Evolutionary conservation across 2,329 filamentous ascomycete genomes (phyloP).

Genomic region (Nemania abortiva): DNA sequence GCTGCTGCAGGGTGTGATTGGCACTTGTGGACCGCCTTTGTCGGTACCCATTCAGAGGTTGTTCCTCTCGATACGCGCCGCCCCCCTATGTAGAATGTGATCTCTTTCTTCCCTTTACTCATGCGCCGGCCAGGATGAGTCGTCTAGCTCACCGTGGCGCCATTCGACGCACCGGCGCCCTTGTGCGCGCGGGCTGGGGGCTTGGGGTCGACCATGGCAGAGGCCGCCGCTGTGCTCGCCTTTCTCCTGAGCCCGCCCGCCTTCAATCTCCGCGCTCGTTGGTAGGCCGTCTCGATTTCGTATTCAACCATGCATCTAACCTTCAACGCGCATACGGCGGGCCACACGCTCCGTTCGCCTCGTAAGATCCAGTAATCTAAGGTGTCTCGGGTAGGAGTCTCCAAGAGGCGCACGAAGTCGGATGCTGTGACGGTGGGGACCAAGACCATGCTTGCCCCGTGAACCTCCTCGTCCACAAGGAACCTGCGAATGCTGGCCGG

Average conservation of each 20-base stretch:
- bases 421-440: constrained; percentile 80
- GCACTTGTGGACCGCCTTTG: neutral
- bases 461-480: constrained; percentile 84
- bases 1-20: neutral
- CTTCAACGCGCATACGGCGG: constrained; percentile 83
- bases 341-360: constrained; percentile 92
- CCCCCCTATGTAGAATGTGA: constrained; percentile 8
- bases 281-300: constrained; percentile 87
- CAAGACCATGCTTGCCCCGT: constrained; percentile 81
- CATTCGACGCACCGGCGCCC: constrained; percentile 14
- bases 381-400: constrained; percentile 80
- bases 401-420: constrained; percentile 84
- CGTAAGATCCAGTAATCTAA: constrained; percentile 87
- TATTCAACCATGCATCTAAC: constrained; percentile 88
- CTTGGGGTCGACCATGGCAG: constrained; percentile 25
- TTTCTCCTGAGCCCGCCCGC: constrained; percentile 64
- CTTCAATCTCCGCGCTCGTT: constrained; percentile 76
- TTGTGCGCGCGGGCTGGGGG: constrained; percentile 21
- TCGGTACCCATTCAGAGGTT: constrained; percentile 1
- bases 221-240: constrained; percentile 46
- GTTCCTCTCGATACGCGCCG: constrained; percentile 10
- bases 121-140: neutral
- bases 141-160: constrained; percentile 17
- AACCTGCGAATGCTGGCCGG: constrained; percentile 78
- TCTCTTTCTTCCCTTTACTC: neutral